Conservation (phyloP, 1,284 basidiomycete genomes). For the Ganoderma boninense region DNA sequence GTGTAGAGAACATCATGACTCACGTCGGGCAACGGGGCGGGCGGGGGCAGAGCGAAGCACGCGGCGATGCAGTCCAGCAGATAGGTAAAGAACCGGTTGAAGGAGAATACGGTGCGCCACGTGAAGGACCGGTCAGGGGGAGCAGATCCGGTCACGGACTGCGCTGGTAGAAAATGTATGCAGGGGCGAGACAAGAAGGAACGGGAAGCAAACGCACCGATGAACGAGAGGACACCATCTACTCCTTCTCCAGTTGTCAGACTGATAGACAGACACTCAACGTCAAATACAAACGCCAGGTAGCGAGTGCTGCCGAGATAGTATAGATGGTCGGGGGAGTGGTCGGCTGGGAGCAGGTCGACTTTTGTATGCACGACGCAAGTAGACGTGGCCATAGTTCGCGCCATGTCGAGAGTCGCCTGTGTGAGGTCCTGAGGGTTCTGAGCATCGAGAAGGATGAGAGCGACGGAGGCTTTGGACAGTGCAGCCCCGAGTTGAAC, state of each 20-base stretch:
- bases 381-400: neutral
- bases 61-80: neutral
- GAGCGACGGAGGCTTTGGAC: too few species aligned
- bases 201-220: conserved; percentile 3
- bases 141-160: too few species aligned
- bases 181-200: too few species aligned
- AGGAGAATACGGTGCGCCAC: too few species aligned
- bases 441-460: too few species aligned
- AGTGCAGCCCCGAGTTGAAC: too few species aligned
- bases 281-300: neutral
- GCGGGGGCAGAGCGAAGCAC: neutral
- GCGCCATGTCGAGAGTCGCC: neutral
- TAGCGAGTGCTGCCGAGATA: neutral
- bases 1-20: neutral
- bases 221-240: neutral
- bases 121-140: too few species aligned
- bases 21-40: neutral
- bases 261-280: conserved; percentile 8
- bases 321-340: neutral
- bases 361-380: conserved; percentile 14
- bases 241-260: neutral
- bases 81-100: too few species aligned
- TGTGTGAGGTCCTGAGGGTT: too few species aligned
- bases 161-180: too few species aligned
- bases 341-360: conserved; percentile 14